These are phyloP conservation scores for Tulasnella sp. DNA, from an alignment of 768 basidiomycete species.

Conservation along the genomic window DNA sequence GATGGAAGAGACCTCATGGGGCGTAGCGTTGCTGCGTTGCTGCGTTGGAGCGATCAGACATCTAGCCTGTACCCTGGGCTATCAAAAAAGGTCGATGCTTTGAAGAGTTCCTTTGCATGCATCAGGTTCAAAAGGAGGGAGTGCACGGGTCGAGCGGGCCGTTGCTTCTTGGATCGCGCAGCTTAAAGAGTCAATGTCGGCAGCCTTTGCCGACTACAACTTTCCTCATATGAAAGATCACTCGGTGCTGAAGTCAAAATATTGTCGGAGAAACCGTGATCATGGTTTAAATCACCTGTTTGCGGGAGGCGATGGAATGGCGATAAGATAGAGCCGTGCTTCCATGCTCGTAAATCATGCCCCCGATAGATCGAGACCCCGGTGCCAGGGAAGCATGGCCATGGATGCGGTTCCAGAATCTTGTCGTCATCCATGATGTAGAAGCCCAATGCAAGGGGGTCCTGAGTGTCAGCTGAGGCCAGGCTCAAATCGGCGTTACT, in stretches of 20 bases:
- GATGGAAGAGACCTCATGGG: neutral
- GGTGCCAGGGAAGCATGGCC: neutral
- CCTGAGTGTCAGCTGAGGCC: neutral
- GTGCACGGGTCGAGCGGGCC: neutral
- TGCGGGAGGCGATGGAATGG: neutral
- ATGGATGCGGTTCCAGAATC: neutral
- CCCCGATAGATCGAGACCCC: conserved; percentile 7
- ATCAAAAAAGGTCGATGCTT: neutral
- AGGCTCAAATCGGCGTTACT: neutral
- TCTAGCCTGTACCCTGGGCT: neutral
- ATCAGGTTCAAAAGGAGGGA: neutral
- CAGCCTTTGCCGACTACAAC: neutral
- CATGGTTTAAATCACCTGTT: neutral
- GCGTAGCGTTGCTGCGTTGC: too few relatives aligned
- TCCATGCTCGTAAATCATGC: neutral
- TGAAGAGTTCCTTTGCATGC: neutral
- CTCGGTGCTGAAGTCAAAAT: neutral
- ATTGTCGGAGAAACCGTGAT: neutral
- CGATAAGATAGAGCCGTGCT: neutral
- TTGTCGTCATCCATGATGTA: neutral
- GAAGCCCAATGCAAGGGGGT: neutral
- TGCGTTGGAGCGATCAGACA: neutral
- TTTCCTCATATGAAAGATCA: neutral
- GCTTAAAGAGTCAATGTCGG: neutral
- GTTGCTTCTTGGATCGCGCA: neutral